Percentiles rank a stretch among this genome's conserved stretches.
These are phyloP conservation scores for Plasmodium gonderi DNA, from an alignment of 169 alveolate genomes.

Conservation along the genomic window DNA sequence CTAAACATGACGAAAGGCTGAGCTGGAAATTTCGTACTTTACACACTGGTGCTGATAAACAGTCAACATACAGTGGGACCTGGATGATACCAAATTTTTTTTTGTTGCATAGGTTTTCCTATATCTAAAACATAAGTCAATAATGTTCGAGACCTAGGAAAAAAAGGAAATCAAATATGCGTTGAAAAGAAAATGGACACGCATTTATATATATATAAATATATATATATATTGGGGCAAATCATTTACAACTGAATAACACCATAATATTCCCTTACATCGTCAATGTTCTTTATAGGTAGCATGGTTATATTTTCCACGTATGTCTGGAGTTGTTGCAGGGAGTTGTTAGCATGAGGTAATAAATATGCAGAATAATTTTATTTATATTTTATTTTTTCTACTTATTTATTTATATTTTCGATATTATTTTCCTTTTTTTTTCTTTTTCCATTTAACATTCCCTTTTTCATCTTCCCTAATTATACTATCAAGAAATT, in stretches of 20 bases:
- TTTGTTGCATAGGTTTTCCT: slow-evolving; percentile 70
- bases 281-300: slow-evolving; percentile 58
- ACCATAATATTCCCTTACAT: slow-evolving; percentile 2
- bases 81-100: slow-evolving; percentile 67
- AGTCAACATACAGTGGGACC: slow-evolving; percentile 64
- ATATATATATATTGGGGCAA: neutral
- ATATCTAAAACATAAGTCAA: slow-evolving; percentile 55
- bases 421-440: neutral
- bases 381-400: neutral
- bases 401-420: neutral
- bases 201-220: neutral
- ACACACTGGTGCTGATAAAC: slow-evolving; percentile 38
- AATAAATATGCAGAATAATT: neutral
- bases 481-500: slow-evolving; percentile 50
- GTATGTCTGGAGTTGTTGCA: slow-evolving; percentile 22
- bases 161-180: neutral
- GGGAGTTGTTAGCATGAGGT: neutral
- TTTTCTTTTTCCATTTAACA: slow-evolving; percentile 33
- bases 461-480: slow-evolving; percentile 71
- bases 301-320: slow-evolving; percentile 57
- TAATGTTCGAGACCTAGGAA: slow-evolving; percentile 23
- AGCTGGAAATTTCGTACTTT: neutral
- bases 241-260: neutral
- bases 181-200: neutral
- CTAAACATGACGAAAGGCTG: too few relatives aligned